Evolutionary conservation across 129 eudicot genomes (phyloP).

Genomic region (Pseudognaphalium luteoalbum): DNA sequence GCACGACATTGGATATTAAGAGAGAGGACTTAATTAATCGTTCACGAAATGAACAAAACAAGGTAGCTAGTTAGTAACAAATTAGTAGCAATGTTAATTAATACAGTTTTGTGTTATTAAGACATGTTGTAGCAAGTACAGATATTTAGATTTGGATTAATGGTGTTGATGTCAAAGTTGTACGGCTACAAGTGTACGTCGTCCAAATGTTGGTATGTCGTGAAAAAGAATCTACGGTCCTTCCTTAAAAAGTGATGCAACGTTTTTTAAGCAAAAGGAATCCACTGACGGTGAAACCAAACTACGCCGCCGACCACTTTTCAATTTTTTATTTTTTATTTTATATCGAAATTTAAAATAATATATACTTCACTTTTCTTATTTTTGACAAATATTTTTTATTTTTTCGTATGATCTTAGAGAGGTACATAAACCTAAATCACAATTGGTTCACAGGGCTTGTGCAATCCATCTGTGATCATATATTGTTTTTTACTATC

Average conservation of each 20-base stretch:
- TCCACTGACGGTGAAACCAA: slow-evolving; percentile 10
- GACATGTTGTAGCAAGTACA: not conserved
- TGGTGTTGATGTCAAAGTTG: not conserved
- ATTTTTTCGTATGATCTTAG: not conserved
- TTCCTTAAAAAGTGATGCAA: slow-evolving; percentile 1
- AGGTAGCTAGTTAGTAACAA: too few species aligned
- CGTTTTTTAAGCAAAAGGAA: slow-evolving; percentile 20
- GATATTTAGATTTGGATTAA: too few species aligned
- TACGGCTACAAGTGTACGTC: slow-evolving; percentile 7
- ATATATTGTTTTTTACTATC: too few species aligned
- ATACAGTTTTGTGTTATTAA: not conserved
- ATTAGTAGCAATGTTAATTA: too few species aligned
- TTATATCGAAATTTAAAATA: not conserved
- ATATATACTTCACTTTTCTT: not conserved
- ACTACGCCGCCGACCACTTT: slow-evolving; percentile 21
- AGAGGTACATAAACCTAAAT: too few species aligned
- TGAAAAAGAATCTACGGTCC: slow-evolving; percentile 4
- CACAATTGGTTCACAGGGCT: too few species aligned
- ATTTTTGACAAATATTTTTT: not conserved
- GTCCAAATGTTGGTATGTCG: slow-evolving; percentile 4
- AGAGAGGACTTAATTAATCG: too few species aligned
- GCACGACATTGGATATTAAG: too few species aligned
- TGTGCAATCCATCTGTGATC: too few species aligned
- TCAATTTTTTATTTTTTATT: too few species aligned
- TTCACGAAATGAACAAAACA: too few species aligned